These are phyloP conservation scores for Jacaranda copaia DNA, from an alignment of 257 asterid species.

Conservation along the genomic window DNA sequence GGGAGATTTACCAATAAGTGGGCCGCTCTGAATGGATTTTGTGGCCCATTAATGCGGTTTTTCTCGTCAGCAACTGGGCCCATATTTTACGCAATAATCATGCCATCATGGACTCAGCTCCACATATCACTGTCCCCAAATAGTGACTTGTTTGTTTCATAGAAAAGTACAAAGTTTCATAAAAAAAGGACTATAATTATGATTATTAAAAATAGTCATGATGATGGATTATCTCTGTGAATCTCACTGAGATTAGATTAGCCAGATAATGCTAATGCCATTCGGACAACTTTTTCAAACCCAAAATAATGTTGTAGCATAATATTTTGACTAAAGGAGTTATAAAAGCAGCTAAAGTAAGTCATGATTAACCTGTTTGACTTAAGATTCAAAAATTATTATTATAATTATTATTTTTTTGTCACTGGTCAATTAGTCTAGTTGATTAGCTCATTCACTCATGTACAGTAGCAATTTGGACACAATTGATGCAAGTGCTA, in stretches of 20 bases:
- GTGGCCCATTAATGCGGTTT: conserved; percentile 50
- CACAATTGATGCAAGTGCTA: too few relatives aligned
- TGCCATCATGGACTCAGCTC: conserved; percentile 42
- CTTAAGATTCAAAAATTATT: conserved; percentile 25
- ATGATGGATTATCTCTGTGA: conserved; percentile 38
- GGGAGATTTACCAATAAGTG: conserved; percentile 44
- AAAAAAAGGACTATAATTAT: conserved; percentile 23
- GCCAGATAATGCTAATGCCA: conserved; percentile 34
- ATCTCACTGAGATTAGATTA: conserved; percentile 33
- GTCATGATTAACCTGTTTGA: conserved; percentile 39
- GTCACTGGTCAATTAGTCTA: too few relatives aligned
- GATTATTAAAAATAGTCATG: conserved; percentile 34
- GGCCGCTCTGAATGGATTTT: conserved; percentile 48
- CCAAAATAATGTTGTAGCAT: conserved; percentile 37
- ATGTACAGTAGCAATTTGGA: too few relatives aligned
- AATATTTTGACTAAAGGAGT: neutral
- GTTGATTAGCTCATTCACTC: too few relatives aligned
- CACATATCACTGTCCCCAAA: neutral
- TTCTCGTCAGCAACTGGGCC: conserved; percentile 50
- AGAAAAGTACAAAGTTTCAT: conserved; percentile 22
- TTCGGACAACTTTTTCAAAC: conserved; percentile 36
- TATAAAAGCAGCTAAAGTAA: neutral
- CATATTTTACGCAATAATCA: conserved; percentile 43
- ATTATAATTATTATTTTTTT: too few relatives aligned
- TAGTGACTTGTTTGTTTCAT: conserved; percentile 26